Percentiles rank a stretch among this genome's conserved stretches.
phyloP scores from a whole-genome alignment of 306 rosid genomes.

The Vigna reflexopilosa region DNA sequence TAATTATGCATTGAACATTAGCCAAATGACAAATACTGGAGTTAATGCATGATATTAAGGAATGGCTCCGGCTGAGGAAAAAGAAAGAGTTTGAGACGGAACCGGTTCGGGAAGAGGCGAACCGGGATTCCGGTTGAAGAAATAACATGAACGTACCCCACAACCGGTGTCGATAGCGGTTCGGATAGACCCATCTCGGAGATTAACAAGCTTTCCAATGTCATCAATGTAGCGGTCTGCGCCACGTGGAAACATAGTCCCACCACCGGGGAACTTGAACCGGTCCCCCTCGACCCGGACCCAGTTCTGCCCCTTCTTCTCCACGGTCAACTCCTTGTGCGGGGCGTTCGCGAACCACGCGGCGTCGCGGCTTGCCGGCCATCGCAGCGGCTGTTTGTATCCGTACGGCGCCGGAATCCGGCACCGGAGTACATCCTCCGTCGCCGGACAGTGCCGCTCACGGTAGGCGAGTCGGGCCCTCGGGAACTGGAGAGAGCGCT shows the following conservation, averaged over 20 bases:
- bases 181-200: conserved; percentile 73
- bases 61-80: not conserved
- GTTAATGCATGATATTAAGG: not conserved
- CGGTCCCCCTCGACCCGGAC: conserved; percentile 63
- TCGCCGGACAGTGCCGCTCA: conserved; percentile 83
- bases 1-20: not conserved
- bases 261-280: conserved; percentile 94
- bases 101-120: conserved; percentile 17
- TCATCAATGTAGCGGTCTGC: conserved; percentile 84
- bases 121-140: not conserved
- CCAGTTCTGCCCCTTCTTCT: conserved; percentile 73
- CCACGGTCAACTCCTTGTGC: conserved; percentile 81
- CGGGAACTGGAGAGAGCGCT: conserved; percentile 69
- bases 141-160: conserved; percentile 66
- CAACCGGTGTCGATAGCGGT: conserved; percentile 99
- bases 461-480: conserved; percentile 55
- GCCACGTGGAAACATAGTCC: conserved; percentile 94
- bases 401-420: conserved; percentile 80
- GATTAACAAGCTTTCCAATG: conserved; percentile 71
- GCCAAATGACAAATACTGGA: not conserved
- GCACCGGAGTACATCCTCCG: conserved; percentile 61
- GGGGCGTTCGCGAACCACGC: conserved; percentile 93
- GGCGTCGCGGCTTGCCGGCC: conserved; percentile 84
- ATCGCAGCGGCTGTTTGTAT: conserved; percentile 69
- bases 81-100: not conserved